Evolutionary conservation across 192 early-diverging fungal species (phyloP).

Genomic region (Coemansia sp.): DNA sequence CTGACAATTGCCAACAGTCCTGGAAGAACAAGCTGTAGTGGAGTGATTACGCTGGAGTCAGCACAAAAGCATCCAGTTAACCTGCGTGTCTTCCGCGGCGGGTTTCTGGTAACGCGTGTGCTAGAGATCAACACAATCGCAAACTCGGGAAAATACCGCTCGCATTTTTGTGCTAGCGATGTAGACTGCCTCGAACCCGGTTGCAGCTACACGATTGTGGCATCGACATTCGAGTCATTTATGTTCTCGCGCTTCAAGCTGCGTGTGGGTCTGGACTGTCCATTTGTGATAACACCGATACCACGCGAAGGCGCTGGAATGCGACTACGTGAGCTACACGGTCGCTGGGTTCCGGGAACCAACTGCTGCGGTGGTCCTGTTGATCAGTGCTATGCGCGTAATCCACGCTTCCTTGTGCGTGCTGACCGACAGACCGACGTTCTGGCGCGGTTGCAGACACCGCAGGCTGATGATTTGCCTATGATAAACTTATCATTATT

Average conservation of each 20-base stretch:
- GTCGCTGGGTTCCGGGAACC: slow-evolving; percentile 57
- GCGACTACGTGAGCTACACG: slow-evolving; percentile 52
- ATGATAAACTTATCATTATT: slow-evolving; percentile 70
- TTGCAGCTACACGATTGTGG: slow-evolving; percentile 76
- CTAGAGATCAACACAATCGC: slow-evolving; percentile 62
- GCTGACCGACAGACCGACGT: slow-evolving; percentile 59
- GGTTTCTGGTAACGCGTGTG: slow-evolving; percentile 69
- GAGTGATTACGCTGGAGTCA: slow-evolving; percentile 66
- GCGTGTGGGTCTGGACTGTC: slow-evolving; percentile 58
- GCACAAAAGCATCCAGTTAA: slow-evolving; percentile 65
- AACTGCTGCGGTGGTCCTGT: slow-evolving; percentile 62
- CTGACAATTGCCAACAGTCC: slow-evolving; percentile 52
- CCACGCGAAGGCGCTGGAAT: slow-evolving; percentile 78
- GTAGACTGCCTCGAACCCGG: slow-evolving; percentile 55
- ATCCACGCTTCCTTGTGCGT: slow-evolving; percentile 69
- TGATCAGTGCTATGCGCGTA: slow-evolving; percentile 57
- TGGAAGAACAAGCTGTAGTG: slow-evolving; percentile 11
- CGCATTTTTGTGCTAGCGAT: slow-evolving; percentile 73
- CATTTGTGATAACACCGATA: slow-evolving; percentile 59
- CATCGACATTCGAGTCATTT: slow-evolving; percentile 75
- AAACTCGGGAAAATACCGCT: slow-evolving; percentile 72
- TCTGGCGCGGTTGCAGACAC: slow-evolving; percentile 68
- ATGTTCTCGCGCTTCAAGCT: slow-evolving; percentile 68
- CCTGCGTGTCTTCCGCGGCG: slow-evolving; percentile 66
- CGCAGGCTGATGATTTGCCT: slow-evolving; percentile 63